Conservation (phyloP, 1,284 basidiomycete genomes). For the Athelia sp. region DNA sequence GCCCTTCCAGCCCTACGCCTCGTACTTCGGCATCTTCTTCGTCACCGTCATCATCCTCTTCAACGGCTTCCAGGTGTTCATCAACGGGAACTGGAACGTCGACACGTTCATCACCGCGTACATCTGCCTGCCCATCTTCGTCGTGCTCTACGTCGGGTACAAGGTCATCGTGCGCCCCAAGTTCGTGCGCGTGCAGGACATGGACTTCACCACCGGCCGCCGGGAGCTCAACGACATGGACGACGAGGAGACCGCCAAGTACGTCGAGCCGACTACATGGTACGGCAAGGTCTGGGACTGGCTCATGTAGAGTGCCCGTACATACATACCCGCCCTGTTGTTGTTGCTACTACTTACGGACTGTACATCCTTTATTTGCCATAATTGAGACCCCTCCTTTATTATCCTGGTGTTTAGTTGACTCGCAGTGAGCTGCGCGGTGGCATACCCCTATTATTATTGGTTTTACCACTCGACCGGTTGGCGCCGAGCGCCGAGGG, state of each 20-base stretch:
- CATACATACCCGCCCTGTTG: no score
- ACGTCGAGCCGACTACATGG: constrained; percentile 41
- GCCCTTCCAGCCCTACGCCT: constrained; percentile 40
- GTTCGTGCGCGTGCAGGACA: constrained; percentile 38
- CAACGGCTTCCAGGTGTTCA: constrained; percentile 39
- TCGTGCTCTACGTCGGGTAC: constrained; percentile 45
- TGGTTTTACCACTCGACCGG: no score
- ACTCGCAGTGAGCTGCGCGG: no score
- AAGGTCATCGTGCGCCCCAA: constrained; percentile 37
- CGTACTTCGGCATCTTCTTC: constrained; percentile 34
- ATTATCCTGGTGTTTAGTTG: no score
- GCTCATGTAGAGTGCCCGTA: no score
- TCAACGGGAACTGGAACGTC: constrained; percentile 29
- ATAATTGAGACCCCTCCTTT: no score
- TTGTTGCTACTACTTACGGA: no score
- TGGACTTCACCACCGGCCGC: constrained; percentile 54
- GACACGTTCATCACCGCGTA: constrained; percentile 45
- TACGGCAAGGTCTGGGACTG: constrained; percentile 41
- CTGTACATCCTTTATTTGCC: no score
- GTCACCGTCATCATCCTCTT: constrained; percentile 20
- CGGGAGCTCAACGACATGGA: no score
- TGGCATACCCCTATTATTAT: no score
- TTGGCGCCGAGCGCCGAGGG: no score
- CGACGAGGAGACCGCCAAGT: constrained; percentile 42
- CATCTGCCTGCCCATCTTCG: constrained; percentile 57